Evolutionary conservation across 2,329 filamentous ascomycete genomes (phyloP).

Genomic region (Ceratocystis eucalypticola): DNA sequence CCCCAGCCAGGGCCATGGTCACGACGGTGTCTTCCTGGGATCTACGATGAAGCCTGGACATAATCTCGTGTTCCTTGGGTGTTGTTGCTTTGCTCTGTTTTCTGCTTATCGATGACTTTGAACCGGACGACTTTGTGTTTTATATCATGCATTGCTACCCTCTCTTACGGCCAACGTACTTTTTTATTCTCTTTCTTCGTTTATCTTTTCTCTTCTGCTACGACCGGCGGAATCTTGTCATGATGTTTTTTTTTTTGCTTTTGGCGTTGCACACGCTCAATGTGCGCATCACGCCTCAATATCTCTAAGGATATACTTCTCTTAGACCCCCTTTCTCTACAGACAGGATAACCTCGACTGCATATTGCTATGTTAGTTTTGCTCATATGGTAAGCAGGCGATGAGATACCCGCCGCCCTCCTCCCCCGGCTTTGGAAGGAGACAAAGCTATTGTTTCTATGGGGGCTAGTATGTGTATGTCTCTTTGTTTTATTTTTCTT

Average conservation of each 20-base stretch:
- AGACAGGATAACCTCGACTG: no score
- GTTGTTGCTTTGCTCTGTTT: slow-evolving; percentile 3
- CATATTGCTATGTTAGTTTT: no score
- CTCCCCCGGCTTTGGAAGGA: no score
- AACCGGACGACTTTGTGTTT: slow-evolving; percentile 19
- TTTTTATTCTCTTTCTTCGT: background rate
- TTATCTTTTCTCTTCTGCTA: background rate
- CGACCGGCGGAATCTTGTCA: background rate
- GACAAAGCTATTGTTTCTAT: background rate
- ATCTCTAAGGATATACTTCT: no score
- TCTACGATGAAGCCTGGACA: slow-evolving; percentile 19
- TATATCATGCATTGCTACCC: slow-evolving; percentile 16
- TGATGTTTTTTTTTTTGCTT: slow-evolving; percentile 4
- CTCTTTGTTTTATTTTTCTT: background rate
- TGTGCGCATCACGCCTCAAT: no score
- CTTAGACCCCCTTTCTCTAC: no score
- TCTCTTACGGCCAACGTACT: slow-evolving; percentile 5
- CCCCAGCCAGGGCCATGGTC: slow-evolving; percentile 20
- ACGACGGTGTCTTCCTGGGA: slow-evolving; percentile 21
- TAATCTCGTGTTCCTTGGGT: background rate
- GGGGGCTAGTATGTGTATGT: background rate
- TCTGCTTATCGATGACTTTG: background rate
- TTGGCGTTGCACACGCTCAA: background rate
- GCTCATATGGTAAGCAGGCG: background rate
- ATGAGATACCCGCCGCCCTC: background rate